phyloP scores from a whole-genome alignment of 2,329 filamentous ascomycete species.

The Cercospora nicotianae region DNA sequence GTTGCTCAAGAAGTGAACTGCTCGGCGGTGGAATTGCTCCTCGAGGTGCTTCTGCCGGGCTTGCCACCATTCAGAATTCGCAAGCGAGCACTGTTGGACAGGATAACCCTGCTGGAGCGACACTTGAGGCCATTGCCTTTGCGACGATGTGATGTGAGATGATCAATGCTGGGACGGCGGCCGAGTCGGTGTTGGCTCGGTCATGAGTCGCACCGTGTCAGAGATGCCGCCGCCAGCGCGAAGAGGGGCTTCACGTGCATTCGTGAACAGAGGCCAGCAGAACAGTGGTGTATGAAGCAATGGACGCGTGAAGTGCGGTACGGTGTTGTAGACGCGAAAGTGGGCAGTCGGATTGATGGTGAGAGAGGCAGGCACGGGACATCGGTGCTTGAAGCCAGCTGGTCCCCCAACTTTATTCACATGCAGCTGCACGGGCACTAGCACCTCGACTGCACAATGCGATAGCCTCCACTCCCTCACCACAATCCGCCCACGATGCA shows the following conservation, averaged over 20 bases:
- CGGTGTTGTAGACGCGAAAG: neutral
- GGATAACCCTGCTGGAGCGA: neutral
- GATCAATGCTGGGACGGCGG: neutral
- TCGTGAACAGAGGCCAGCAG: neutral
- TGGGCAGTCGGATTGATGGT: neutral
- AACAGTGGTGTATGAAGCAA: neutral
- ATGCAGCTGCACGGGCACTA: neutral
- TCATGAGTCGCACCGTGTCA: slow-evolving; percentile 7
- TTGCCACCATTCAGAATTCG: neutral
- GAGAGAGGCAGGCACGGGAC: neutral
- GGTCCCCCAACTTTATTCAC: neutral
- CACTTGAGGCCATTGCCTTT: neutral
- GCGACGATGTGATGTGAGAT: neutral
- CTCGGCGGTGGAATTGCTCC: neutral
- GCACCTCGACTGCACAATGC: neutral
- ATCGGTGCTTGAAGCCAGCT: neutral
- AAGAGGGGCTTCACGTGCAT: neutral
- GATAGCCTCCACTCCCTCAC: neutral
- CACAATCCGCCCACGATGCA: slow-evolving; percentile 64
- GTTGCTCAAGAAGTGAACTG: neutral
- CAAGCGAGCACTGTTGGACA: neutral
- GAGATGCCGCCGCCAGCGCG: neutral
- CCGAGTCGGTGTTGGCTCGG: slow-evolving; percentile 1
- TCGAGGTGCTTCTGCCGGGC: neutral
- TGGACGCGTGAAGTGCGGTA: neutral